Evolutionary conservation across 306 rosid genomes (phyloP), one percentile per base, ranked within the genome.

Genomic region (Cicer bijugum): DNA sequence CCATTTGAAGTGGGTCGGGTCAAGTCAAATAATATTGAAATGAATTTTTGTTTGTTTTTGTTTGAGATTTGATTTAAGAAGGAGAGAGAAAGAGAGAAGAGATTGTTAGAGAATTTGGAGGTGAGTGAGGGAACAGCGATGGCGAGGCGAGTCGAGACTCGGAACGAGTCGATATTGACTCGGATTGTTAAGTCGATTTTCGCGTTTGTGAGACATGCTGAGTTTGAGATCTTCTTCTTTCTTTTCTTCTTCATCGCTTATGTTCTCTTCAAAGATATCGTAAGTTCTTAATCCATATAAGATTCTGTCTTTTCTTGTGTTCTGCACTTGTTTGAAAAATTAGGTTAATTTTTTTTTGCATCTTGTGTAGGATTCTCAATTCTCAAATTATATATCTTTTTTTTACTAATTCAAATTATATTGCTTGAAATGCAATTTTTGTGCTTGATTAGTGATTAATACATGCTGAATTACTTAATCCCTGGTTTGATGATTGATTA

Each of bases 181-280:
- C 89, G 94, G 64, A 81, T 75, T 39, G 86, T 91, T 12, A 76
- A 46, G 42, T 47, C 89, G 8, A 76, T 88, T 20, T 89, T 89
- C 19, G 69, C 77, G 52, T 93, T 91, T 14, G 78, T 91, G 64
- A 77, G 83, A 84, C 73, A 78, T 11, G 96, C 97, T 0, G 96
- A 93, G 88, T 93, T 93, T 78, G 98, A 93, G 89, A 89, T 93
- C 83, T 87, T 93, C 23, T 91, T 93, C 73, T 67, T 93, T 48
- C 92, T 89, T 47, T 89, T 91, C 88, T 93, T 93, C 85, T 23
- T 88, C 74, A 77, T 93, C 70, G 92, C 90, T 51, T 93, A 77
- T 78, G 17, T 89, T 37, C 15, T 93, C 81, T 93, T 91, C 93
- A 93, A 89, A 86, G 96, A 93, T 81, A 83, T 93, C 42, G 98